phyloP scores from a whole-genome alignment of 1,139 yeast genomes.

The Debaryomycetaceae sp. region DNA sequence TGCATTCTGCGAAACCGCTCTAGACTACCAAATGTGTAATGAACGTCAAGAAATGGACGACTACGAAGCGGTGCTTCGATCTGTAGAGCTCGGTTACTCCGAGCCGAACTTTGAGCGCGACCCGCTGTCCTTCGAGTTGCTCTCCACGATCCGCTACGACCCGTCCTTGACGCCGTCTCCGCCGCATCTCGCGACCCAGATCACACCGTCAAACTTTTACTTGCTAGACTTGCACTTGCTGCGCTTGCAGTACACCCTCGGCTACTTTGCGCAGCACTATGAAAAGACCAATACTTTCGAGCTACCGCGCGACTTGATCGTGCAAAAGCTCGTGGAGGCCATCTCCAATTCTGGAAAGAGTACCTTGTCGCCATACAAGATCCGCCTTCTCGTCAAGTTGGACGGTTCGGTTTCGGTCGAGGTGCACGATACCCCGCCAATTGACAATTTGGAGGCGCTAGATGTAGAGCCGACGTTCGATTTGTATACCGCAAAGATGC shows the following conservation, averaged over 20 bases:
- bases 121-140: slow-evolving; percentile 35
- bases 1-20: not conserved
- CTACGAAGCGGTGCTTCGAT: not conserved
- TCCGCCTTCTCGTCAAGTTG: slow-evolving; percentile 43
- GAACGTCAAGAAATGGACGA: not conserved
- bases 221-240: slow-evolving; percentile 53
- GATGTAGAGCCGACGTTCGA: slow-evolving; percentile 12
- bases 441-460: slow-evolving; percentile 36
- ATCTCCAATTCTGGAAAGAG: slow-evolving; percentile 18
- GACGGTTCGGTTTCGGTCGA: slow-evolving; percentile 44
- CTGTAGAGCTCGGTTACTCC: not conserved
- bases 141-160: slow-evolving; percentile 67
- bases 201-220: slow-evolving; percentile 36
- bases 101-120: slow-evolving; percentile 3
- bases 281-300: slow-evolving; percentile 9
- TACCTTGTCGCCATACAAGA: slow-evolving; percentile 35
- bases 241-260: slow-evolving; percentile 43
- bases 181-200: slow-evolving; percentile 16
- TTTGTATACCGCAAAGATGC: slow-evolving; percentile 48
- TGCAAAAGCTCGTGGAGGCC: slow-evolving; percentile 34
- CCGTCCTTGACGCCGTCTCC: slow-evolving; percentile 31
- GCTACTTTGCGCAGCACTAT: slow-evolving; percentile 35
- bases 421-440: slow-evolving; percentile 27
- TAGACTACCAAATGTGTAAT: not conserved
- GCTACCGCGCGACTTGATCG: slow-evolving; percentile 32